Percentiles rank a stretch among this genome's conserved stretches.
These are phyloP conservation scores for Phytophthora idaei DNA, from an alignment of 352 stramenopile species.

Conservation along the genomic window DNA sequence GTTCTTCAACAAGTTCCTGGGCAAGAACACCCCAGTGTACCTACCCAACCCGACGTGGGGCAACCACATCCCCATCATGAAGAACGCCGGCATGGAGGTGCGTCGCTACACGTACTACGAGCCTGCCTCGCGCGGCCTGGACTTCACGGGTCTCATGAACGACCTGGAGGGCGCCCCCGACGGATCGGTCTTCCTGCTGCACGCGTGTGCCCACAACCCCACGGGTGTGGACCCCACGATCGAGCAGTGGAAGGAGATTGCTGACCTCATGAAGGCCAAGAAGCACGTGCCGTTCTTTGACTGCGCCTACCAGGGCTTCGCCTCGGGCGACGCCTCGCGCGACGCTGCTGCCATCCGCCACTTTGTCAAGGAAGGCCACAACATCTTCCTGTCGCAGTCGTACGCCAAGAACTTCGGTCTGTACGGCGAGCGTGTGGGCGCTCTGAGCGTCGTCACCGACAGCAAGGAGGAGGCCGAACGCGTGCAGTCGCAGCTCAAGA, in stretches of 20 bases:
- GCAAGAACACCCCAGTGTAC: conserved; percentile 93
- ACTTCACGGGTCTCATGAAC: conserved; percentile 95
- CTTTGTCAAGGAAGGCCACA: conserved; percentile 99
- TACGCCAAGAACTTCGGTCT: conserved; percentile 99
- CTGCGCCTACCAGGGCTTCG: conserved; percentile 99
- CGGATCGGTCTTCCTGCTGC: conserved; percentile 96
- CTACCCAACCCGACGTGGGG: conserved; percentile 99
- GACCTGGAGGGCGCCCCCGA: conserved; percentile 95
- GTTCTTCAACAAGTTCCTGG: conserved; percentile 93
- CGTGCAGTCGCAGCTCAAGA: conserved; percentile 98
- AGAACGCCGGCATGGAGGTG: conserved; percentile 85
- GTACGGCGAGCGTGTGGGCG: conserved; percentile 98
- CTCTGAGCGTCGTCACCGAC: conserved; percentile 95
- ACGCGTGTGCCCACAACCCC: conserved; percentile 99
- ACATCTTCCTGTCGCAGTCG: conserved; percentile 96
- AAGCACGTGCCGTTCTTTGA: conserved; percentile 99
- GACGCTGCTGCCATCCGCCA: conserved; percentile 96
- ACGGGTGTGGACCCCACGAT: conserved; percentile 97
- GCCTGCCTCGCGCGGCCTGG: conserved; percentile 83
- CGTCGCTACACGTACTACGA: conserved; percentile 89
- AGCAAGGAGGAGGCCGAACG: conserved; percentile 95
- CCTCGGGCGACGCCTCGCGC: conserved; percentile 95
- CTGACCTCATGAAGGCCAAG: conserved; percentile 94
- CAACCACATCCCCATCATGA: conserved; percentile 98
- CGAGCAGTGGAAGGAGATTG: conserved; percentile 98